phyloP scores from a whole-genome alignment of 73 alveolate species.

The Paramecium sonneborni region DNA sequence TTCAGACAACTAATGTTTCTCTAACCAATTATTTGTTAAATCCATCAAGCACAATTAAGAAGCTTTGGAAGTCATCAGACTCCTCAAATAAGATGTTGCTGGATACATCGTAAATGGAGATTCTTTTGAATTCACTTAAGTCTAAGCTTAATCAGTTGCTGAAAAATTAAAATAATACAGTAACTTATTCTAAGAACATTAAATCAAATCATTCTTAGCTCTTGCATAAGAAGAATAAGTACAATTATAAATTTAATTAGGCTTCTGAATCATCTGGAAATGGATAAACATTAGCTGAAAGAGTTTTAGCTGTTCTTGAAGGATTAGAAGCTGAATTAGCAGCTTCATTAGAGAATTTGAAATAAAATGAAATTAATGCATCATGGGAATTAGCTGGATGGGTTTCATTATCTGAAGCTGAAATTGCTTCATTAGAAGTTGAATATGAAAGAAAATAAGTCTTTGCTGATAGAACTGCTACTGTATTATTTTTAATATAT shows the following conservation, averaged over 20 bases:
- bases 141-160: conserved; percentile 8
- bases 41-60: conserved; percentile 51
- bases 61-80: conserved; percentile 55
- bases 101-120: conserved; percentile 51
- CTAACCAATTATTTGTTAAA: conserved; percentile 52
- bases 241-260: not conserved
- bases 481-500: not conserved
- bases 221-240: conserved; percentile 38
- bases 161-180: conserved; percentile 48
- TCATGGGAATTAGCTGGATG: conserved; percentile 61
- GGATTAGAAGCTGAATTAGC: conserved; percentile 8
- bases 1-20: conserved; percentile 42
- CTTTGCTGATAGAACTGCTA: conserved; percentile 59
- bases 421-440: conserved; percentile 39
- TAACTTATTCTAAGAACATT: conserved; percentile 34
- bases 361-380: conserved; percentile 35
- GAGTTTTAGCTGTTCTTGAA: conserved; percentile 25
- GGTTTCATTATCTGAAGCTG: conserved; percentile 61
- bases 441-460: conserved; percentile 58
- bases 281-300: conserved; percentile 43
- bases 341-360: conserved; percentile 41
- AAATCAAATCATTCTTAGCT: conserved; percentile 53
- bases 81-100: conserved; percentile 52
- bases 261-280: not conserved
- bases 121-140: conserved; percentile 8